Evolutionary conservation across 2,329 filamentous ascomycete species (phyloP).

Genomic region (Claviceps spartinae): DNA sequence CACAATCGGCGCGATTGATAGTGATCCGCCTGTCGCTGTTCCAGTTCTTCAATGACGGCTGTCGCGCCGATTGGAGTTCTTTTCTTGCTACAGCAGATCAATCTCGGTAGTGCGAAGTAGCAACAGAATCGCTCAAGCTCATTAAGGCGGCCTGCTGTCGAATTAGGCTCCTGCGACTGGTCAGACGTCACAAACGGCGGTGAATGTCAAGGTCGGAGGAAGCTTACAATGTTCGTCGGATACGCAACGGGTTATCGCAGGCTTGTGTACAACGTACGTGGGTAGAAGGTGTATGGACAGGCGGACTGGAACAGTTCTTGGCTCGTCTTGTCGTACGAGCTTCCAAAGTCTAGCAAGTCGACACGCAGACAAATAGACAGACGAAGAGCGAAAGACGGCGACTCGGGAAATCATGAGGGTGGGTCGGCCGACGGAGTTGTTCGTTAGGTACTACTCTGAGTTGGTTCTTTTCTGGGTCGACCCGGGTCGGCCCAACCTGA

Average conservation of each 20-base stretch:
- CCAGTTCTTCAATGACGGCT: background rate
- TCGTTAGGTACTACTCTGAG: background rate
- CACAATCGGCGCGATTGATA: background rate
- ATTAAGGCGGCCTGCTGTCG: background rate
- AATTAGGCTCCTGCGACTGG: background rate
- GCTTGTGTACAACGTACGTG: background rate
- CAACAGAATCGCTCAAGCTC: background rate
- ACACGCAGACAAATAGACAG: background rate
- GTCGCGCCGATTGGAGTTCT: background rate
- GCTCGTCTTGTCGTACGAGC: background rate
- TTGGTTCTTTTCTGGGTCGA: background rate
- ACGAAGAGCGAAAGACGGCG: background rate
- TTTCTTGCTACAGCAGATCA: background rate
- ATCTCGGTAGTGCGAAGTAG: background rate
- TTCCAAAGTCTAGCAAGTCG: background rate
- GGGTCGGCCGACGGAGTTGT: slow-evolving; percentile 3
- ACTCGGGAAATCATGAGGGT: background rate
- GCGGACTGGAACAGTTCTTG: background rate
- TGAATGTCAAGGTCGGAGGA: background rate
- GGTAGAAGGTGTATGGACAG: background rate
- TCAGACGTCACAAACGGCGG: background rate
- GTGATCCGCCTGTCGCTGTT: background rate
- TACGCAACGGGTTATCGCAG: background rate
- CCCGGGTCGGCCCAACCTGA: background rate
- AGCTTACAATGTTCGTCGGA: background rate